Base-by-base conservation (phyloP, 345 rosid species). In the Salix brachista region DNA sequence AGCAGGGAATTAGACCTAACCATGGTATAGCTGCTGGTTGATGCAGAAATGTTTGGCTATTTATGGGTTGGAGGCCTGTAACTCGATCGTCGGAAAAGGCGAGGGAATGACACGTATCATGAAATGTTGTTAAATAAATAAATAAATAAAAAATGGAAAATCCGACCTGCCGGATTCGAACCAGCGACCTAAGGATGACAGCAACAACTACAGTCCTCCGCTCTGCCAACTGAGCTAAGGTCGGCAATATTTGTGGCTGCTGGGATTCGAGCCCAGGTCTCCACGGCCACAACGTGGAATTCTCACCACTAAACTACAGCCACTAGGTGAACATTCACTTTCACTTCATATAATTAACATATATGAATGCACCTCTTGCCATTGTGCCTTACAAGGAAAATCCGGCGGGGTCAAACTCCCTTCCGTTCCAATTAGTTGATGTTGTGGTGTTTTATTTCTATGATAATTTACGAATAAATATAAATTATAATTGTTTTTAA, bases 261-360 rank as follows among this genome's bases (percentile, higher is more conserved):
- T 93, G 88, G 93, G 94, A 91, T 88, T 93, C 92, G 89, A 91
- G 92, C 93, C 92, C 87, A 89, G 90, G 89, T 90, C 97, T 88
- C 89, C 86, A 94, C 90, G 90, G 93, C 92, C 93, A 93, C 93
- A 90, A 90, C 90, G 87, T 88, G 87, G 84, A 85, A 88, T 88
- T 91, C 89, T 90, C 12, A 88, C 94, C 92, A 89, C 97, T 88
- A 90, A 91, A 87, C 94, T 90, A 86, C 89, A 94, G 87, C 89
- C 85, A 91, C 90, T 90, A 0, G 34, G 4, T 32, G 34, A 32
- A 32, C 5, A 4, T 0, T 4, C 19, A 3, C 54, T 48, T 48
- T 48, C 54, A 0, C 5, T 17, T 16, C 0, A 48, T 48, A 5
- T 48, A 48, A 0, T 48, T 48, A 48, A 48, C 1, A n/a, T n/a